Percentiles rank a stretch among this genome's conserved stretches.
phyloP scores from a whole-genome alignment of 192 early-diverging fungal species.

The Coemansia sp. region DNA sequence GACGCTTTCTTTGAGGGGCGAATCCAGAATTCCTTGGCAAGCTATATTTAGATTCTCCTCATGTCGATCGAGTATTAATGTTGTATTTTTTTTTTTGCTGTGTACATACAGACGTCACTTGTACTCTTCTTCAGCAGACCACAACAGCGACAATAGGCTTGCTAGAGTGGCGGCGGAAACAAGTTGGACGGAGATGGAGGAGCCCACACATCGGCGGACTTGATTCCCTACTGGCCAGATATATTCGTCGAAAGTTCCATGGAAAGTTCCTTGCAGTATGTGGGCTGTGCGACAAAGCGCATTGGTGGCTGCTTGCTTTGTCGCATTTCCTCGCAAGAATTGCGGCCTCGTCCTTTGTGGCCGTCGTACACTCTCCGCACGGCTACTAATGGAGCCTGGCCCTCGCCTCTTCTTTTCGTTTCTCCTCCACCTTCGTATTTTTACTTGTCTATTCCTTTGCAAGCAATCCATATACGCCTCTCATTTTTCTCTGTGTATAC shows the following conservation, averaged over 20 bases:
- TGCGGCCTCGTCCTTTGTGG: conserved; percentile 8
- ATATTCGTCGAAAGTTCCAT: conserved; percentile 1
- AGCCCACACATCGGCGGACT: neutral
- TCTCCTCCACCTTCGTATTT: neutral
- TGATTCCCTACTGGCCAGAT: neutral
- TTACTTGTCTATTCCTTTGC: neutral
- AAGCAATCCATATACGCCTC: neutral
- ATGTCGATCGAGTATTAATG: neutral
- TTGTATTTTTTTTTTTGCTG: neutral
- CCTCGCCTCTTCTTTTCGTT: conserved; percentile 11
- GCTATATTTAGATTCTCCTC: neutral
- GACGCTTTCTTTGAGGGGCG: conserved; percentile 3
- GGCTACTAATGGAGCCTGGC: neutral
- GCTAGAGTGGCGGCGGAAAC: neutral
- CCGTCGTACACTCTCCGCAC: neutral
- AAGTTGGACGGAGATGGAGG: neutral
- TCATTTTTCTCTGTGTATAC: neutral
- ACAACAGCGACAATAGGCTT: no score
- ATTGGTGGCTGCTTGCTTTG: conserved; percentile 1
- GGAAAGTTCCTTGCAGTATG: conserved; percentile 17
- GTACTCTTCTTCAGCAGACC: neutral
- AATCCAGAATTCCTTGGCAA: neutral
- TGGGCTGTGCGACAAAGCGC: neutral
- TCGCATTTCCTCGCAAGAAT: neutral
- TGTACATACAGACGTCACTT: neutral